phyloP scores from a whole-genome alignment of 306 rosid species.

The Datisca glomerata region DNA sequence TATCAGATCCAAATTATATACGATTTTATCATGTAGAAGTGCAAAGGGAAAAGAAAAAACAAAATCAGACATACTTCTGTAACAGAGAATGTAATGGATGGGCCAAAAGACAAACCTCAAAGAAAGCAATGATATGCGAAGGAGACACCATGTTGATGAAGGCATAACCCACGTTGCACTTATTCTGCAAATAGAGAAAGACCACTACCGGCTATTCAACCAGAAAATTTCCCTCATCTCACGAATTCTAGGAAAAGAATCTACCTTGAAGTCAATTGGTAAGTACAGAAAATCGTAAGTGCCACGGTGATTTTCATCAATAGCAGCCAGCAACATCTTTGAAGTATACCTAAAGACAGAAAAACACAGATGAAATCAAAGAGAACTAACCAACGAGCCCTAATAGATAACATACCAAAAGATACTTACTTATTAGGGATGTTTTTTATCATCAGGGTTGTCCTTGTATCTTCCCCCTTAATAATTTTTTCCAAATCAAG shows the following conservation, averaged over 20 bases:
- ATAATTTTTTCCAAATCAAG: slow-evolving; percentile 81
- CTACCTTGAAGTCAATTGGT: slow-evolving; percentile 92
- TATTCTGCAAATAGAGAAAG: slow-evolving; percentile 47
- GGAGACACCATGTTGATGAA: slow-evolving; percentile 97
- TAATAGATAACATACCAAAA: slow-evolving; percentile 1
- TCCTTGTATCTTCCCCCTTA: slow-evolving; percentile 74
- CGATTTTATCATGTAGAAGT: too few species aligned
- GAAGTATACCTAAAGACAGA: slow-evolving; percentile 58
- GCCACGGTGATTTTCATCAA: slow-evolving; percentile 79
- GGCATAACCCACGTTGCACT: slow-evolving; percentile 96
- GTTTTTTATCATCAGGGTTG: slow-evolving; percentile 91
- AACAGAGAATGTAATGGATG: slow-evolving; percentile 1
- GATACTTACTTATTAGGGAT: slow-evolving; percentile 82
- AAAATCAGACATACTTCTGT: too few species aligned
- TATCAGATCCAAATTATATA: too few species aligned
- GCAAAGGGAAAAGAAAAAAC: too few species aligned
- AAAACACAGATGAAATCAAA: neutral
- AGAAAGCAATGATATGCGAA: slow-evolving; percentile 62
- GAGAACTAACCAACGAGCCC: slow-evolving; percentile 1
- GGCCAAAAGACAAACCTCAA: slow-evolving; percentile 39
- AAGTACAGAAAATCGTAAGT: slow-evolving; percentile 80
- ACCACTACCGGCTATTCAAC: slow-evolving; percentile 14
- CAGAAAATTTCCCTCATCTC: neutral
- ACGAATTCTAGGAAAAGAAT: slow-evolving; percentile 8
- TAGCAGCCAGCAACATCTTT: slow-evolving; percentile 82